These are phyloP conservation scores for Aquilaria agallochum DNA, from an alignment of 441 rosid genomes.

Conservation along the genomic window DNA sequence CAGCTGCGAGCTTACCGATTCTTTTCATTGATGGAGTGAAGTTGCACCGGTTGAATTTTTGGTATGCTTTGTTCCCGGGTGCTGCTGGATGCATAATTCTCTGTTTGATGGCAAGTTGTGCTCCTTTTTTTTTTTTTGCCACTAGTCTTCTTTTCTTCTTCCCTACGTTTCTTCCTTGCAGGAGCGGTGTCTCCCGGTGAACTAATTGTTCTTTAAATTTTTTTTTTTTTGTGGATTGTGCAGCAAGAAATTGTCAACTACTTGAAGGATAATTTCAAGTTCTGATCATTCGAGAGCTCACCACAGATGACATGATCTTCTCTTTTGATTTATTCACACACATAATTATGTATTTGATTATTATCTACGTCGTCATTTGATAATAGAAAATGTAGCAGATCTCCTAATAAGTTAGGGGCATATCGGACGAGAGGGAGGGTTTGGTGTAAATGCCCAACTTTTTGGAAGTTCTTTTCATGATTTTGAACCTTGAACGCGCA, in stretches of 20 bases:
- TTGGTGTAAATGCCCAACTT: too few relatives aligned
- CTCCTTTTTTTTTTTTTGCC: background rate
- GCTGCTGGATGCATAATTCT: conserved; percentile 79
- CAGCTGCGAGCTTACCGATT: conserved; percentile 92
- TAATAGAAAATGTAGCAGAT: too few relatives aligned
- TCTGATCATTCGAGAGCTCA: conserved; percentile 39
- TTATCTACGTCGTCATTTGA: too few relatives aligned
- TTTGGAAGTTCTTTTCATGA: too few relatives aligned
- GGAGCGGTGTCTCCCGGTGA: background rate
- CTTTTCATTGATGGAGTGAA: conserved; percentile 82
- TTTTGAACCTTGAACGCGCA: too few relatives aligned
- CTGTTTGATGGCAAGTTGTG: conserved; percentile 55
- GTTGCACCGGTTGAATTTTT: conserved; percentile 57
- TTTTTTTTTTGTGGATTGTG: conserved; percentile 14
- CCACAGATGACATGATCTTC: conserved; percentile 13
- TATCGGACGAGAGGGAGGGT: too few relatives aligned
- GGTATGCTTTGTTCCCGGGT: conserved; percentile 84
- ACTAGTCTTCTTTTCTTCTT: background rate
- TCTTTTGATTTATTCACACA: too few relatives aligned
- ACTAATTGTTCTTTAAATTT: background rate
- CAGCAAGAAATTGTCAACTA: conserved; percentile 82
- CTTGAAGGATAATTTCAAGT: conserved; percentile 65
- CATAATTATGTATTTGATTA: too few relatives aligned
- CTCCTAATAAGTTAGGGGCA: too few relatives aligned
- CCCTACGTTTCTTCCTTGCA: background rate